phyloP scores from a whole-genome alignment of 2,329 filamentous ascomycete genomes.

The Dothideomycetes sp. region DNA sequence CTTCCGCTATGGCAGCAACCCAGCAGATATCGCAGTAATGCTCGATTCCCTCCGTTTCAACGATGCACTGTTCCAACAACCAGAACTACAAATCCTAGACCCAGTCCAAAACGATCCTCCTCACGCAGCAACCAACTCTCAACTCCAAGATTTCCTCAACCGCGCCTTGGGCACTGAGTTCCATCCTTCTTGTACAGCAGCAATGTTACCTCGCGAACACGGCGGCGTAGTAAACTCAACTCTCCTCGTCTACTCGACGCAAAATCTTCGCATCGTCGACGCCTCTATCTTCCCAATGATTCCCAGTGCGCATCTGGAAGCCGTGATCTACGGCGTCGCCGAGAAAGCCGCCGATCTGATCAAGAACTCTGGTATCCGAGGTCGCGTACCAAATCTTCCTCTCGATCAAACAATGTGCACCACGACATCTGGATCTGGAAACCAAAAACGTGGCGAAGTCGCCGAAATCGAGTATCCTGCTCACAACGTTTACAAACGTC shows the following conservation, averaged over 20 bases:
- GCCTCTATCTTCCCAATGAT: slow-evolving; percentile 35
- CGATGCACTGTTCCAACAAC: slow-evolving; percentile 20
- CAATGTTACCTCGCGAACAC: slow-evolving; percentile 37
- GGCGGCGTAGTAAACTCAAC: slow-evolving; percentile 40
- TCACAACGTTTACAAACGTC: slow-evolving; percentile 1
- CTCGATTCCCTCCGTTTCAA: slow-evolving; percentile 21
- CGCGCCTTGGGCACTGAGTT: slow-evolving; percentile 29
- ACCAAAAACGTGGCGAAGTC: slow-evolving; percentile 5
- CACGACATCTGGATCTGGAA: slow-evolving; percentile 2
- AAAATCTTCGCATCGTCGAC: slow-evolving; percentile 36
- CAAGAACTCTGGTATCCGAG: background rate
- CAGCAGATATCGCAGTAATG: slow-evolving; percentile 23
- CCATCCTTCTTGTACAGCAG: slow-evolving; percentile 32
- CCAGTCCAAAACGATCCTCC: slow-evolving; percentile 22
- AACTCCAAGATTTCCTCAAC: slow-evolving; percentile 23
- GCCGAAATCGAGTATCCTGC: background rate
- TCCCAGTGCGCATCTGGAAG: slow-evolving; percentile 21
- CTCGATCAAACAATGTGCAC: slow-evolving; percentile 14
- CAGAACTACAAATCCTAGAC: slow-evolving; percentile 19
- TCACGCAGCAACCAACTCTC: slow-evolving; percentile 21
- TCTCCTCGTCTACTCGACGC: slow-evolving; percentile 33
- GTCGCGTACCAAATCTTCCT: slow-evolving; percentile 6
- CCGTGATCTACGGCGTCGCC: slow-evolving; percentile 17
- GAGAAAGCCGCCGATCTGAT: slow-evolving; percentile 21
- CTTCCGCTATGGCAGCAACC: slow-evolving; percentile 23